Evolutionary conservation across 768 basidiomycete genomes (phyloP).

Genomic region (Tylopilus vinaceipallidus): DNA sequence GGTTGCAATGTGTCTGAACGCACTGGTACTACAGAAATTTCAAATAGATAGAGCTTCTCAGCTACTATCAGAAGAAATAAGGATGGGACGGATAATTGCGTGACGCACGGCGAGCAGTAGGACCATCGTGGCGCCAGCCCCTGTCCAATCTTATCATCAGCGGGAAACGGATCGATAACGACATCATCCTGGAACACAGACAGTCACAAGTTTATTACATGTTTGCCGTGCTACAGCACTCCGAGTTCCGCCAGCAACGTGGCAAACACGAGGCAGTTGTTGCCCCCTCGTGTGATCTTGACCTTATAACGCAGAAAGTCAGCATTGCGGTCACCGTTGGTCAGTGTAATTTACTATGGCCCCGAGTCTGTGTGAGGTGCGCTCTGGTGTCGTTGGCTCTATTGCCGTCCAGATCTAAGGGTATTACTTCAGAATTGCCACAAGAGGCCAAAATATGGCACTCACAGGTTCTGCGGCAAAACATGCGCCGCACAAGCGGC

Average conservation of each 20-base stretch:
- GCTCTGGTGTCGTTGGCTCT: slow-evolving; percentile 5
- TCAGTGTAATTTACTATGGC: slow-evolving; percentile 25
- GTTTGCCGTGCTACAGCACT: slow-evolving; percentile 2
- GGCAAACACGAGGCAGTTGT: slow-evolving; percentile 26
- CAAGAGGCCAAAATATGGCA: slow-evolving; percentile 49
- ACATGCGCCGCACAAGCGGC: slow-evolving; percentile 48
- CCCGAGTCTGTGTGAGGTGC: slow-evolving; percentile 30
- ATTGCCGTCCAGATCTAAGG: slow-evolving; percentile 6
- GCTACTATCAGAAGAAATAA: slow-evolving; percentile 20
- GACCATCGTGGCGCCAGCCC: background rate
- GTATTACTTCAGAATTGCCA: slow-evolving; percentile 46
- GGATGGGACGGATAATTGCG: slow-evolving; percentile 11
- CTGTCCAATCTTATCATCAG: slow-evolving; percentile 19
- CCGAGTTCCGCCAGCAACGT: slow-evolving; percentile 18
- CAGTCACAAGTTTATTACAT: slow-evolving; percentile 5
- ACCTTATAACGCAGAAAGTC: slow-evolving; percentile 10
- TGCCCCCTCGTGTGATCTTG: slow-evolving; percentile 6
- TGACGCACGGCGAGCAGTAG: background rate
- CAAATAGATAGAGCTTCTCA: slow-evolving; percentile 28
- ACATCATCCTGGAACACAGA: slow-evolving; percentile 2
- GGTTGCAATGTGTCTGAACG: slow-evolving; percentile 26
- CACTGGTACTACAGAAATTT: slow-evolving; percentile 18
- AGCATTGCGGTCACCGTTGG: slow-evolving; percentile 4
- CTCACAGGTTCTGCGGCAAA: slow-evolving; percentile 57
- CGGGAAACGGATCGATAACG: slow-evolving; percentile 9